A percentile compares a stretch with the other conserved stretches of the same genome.
Conservation (phyloP, 1,284 basidiomycete genomes). For the Ustilago crameri region DNA sequence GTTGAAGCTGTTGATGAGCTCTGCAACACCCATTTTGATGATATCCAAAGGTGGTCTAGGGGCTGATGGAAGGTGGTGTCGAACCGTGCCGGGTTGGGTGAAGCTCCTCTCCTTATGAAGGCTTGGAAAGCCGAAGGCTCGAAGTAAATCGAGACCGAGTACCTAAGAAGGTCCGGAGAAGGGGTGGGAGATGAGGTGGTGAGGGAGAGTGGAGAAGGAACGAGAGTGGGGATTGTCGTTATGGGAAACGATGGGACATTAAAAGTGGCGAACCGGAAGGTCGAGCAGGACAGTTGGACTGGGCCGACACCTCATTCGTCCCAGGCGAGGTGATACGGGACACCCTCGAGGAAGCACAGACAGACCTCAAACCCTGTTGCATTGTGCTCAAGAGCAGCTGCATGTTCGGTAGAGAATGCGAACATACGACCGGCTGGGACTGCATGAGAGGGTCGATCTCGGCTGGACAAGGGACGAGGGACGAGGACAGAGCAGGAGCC, state of each 20-base stretch:
- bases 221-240: background rate
- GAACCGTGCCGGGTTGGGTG: background rate
- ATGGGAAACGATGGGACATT: background rate
- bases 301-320: no score
- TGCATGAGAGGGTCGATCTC: background rate
- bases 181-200: slow-evolving; percentile 6
- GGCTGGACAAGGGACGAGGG: background rate
- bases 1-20: slow-evolving; percentile 63
- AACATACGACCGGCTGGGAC: background rate
- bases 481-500: background rate
- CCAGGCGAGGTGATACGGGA: background rate
- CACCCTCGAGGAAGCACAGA: background rate
- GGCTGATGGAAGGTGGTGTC: background rate
- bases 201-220: slow-evolving; percentile 1
- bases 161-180: background rate
- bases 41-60: background rate
- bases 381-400: no score
- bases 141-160: slow-evolving; percentile 42
- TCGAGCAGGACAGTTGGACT: background rate
- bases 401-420: no score
- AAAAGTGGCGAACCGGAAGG: slow-evolving; percentile 9
- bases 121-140: slow-evolving; percentile 2
- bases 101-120: background rate
- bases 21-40: slow-evolving; percentile 26
- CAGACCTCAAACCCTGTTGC: background rate